phyloP scores from a whole-genome alignment of 2,329 filamentous ascomycete species.

The Didymella lethalis region DNA sequence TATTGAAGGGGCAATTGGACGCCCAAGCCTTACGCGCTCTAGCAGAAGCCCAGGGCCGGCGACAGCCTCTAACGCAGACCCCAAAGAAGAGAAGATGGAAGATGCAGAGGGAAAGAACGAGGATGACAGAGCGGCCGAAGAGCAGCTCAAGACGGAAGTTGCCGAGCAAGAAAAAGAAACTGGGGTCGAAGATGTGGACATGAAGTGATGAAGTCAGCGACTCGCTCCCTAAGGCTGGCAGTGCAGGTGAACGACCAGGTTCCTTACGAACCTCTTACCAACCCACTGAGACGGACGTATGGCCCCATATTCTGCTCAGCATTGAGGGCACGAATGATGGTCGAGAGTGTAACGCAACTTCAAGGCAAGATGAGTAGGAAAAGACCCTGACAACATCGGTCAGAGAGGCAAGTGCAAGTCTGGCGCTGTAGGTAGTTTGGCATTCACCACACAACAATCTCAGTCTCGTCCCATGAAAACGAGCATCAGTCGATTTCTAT shows the following conservation, averaged over 20 bases:
- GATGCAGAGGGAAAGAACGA: conserved; percentile 27
- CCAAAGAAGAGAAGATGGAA: conserved; percentile 35
- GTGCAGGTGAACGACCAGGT: not conserved
- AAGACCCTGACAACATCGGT: not conserved
- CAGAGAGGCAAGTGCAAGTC: not conserved
- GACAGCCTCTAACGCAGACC: conserved; percentile 7
- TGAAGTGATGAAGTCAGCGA: conserved; percentile 32
- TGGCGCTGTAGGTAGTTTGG: not conserved
- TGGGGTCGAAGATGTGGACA: conserved; percentile 30
- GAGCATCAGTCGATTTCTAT: not conserved
- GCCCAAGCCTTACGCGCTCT: conserved; percentile 40
- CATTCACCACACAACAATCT: not conserved
- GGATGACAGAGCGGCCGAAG: conserved; percentile 22
- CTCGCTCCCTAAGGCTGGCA: not conserved
- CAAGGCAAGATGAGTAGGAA: not conserved
- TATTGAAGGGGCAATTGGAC: conserved; percentile 49
- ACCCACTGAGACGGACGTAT: not conserved
- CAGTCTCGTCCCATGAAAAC: not conserved
- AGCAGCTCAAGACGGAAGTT: conserved; percentile 22
- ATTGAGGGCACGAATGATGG: not conserved
- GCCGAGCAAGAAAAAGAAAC: conserved; percentile 26
- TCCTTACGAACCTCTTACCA: not conserved
- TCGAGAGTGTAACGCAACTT: not conserved
- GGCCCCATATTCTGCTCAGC: not conserved
- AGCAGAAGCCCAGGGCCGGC: conserved; percentile 40